Base-by-base conservation (phyloP, 2,329 filamentous ascomycete genomes). In the Scedosporium aurantiacum region DNA sequence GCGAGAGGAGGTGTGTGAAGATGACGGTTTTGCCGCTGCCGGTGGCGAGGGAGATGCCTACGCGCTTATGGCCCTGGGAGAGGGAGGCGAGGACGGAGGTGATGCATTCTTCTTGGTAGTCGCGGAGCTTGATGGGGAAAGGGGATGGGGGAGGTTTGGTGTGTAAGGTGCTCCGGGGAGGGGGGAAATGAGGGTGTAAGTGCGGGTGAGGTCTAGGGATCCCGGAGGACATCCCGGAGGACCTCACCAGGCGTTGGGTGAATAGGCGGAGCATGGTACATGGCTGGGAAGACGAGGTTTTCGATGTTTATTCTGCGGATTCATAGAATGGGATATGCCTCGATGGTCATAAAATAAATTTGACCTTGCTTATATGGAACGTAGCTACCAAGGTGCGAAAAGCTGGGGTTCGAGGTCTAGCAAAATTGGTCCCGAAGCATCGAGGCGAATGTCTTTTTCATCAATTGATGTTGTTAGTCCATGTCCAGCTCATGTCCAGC, bases 11-110 rank as follows among this genome's bases (percentile, higher is more conserved):
- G 71, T 96, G 91, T 12, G 93, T 97, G 76, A 99, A 99, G 67
- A 99, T 92, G 70, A 99, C 90, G 6, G 91, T 97, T 73, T 97
- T 97, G 5, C 91, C 91, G 64, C 89, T 86, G 1, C 92, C 91
- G 3, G 92, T 97, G 2, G 91, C 92, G 41, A 97, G 73, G 0
- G 92, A 96, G 4, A 96, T 82, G 0, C 91, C 91, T 1, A 96
- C 76, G 5, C 92, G 82, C 68, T 89, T 91, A 66, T 92, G 84
- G 0, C 91, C 91, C 40, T 82, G 74, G 2, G 82, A 72, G 0
- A 96, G 71, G 61, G 91, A 84, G 1, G 79, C 74, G 1, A 96
- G 75, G 2, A 96, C 89, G 0, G 91, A 86, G 68, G 89, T 84
- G 63, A 97, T 95, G 69, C 90, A 95, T 79, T 96, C 91, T 76